Evolutionary conservation across 106 monocot genomes (phyloP), one percentile per base, ranked within the genome.

Genomic region (Dendrobium chrysotoxum): DNA sequence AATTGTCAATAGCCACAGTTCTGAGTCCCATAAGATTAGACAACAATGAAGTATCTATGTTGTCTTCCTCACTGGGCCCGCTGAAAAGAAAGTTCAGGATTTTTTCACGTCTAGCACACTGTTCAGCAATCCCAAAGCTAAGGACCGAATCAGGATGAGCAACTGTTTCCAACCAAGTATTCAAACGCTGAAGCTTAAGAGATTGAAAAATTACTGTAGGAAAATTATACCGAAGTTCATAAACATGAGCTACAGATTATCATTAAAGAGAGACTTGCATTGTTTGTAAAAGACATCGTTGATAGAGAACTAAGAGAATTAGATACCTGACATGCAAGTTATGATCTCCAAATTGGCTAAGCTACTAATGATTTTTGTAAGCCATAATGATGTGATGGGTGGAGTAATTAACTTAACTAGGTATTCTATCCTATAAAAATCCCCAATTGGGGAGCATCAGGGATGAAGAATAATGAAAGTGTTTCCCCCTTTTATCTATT

Each of bases 51-150:
- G 81, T 55, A 80, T 85, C 75, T 44, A 80, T 79, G 13, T 78
- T 81, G 26, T 88, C 84, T 20, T 81, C 64, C 18, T 83, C 15
- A 31, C 41, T 85, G n/a, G 86, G 88, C 21, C 86, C 82, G 68
- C 86, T 89, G 35, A 35, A 77, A 25, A 93, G 88, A 85, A 88
- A 85, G 30, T 85, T 82, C 45, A 84, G 28, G 50, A 93, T 90
- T n/a, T 91, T 91, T 77, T 91, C 90, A 78, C 81, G 87, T 79
- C 88, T 83, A 30, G 54, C 55, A 54, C 87, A 90, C 30, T 93
- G 89, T 28, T 91, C 93, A 10, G 90, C 85, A 64, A 90, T 89
- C 74, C 84, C 89, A 84, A 78, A 85, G 81, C 93, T 88, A 78
- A 91, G 81, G 64, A 90, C 79, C 2, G 84, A 90, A 58, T 93